A percentile compares a stretch with the other conserved stretches of the same genome.
Conservation (phyloP, 1,284 basidiomycete species). For the Rhodotorula mucilaginosa region DNA sequence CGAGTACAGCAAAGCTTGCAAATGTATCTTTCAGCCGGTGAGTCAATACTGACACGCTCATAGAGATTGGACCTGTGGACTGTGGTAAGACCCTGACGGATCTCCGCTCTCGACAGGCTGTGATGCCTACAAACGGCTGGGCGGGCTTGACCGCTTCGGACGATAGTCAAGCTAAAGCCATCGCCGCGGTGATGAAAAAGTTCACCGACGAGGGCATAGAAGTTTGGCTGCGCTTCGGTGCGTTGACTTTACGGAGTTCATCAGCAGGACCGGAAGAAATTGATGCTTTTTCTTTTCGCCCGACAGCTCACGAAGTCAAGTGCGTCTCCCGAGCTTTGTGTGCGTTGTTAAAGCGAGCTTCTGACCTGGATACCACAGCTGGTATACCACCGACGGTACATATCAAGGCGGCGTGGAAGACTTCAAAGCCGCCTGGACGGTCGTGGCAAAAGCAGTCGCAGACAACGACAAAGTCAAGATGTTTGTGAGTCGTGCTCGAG, state of each 20-base stretch:
- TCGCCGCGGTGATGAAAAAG: constrained; percentile 49
- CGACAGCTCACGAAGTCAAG: constrained; percentile 45
- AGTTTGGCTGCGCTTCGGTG: constrained; percentile 49
- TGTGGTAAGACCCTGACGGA: neutral
- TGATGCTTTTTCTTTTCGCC: neutral
- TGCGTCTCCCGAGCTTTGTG: constrained; percentile 1
- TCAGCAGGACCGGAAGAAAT: too few relatives aligned
- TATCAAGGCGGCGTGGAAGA: constrained; percentile 43
- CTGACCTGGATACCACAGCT: neutral
- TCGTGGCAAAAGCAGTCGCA: constrained; percentile 44
- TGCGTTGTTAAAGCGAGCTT: too few relatives aligned
- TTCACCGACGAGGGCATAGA: constrained; percentile 50
- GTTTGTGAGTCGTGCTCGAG: constrained; percentile 39
- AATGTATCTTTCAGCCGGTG: constrained; percentile 28
- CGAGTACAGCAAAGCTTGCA: constrained; percentile 15
- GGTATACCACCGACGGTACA: constrained; percentile 37
- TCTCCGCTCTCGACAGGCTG: constrained; percentile 15
- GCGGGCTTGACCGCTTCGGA: constrained; percentile 37
- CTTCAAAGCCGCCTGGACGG: constrained; percentile 49
- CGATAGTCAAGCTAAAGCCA: constrained; percentile 47
- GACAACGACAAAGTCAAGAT: constrained; percentile 46
- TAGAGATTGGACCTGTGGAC: too few relatives aligned
- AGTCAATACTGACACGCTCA: neutral
- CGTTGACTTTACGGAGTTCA: constrained; percentile 21
- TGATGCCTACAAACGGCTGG: constrained; percentile 43